Evolutionary conservation across 768 basidiomycete genomes (phyloP), one percentile per base, ranked within the genome.

Genomic region (Macrolepiota fuliginosa): DNA sequence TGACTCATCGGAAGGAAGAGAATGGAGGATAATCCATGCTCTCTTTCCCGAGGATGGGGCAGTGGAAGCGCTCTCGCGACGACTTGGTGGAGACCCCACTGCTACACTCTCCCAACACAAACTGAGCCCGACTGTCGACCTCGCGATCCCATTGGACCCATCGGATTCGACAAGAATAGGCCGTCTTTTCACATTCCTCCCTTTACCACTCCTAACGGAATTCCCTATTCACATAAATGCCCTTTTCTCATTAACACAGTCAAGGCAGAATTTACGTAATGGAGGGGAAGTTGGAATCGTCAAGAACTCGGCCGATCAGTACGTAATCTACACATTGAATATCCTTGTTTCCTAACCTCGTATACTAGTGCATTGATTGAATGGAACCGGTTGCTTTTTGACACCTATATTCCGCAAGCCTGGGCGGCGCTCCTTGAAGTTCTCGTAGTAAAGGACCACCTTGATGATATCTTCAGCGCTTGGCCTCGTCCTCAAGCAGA

Each of bases 341-440:
- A n/a, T 49, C n/a, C 50, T 22, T 10, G 1, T 57, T 7, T 51
- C 25, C 40, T 22, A n/a, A 46, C 9, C 35, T 9, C 39, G n/a
- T 52, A 35, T 47, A 52, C 27, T 59, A 84, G 83, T 32, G 68
- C 79, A 7, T 68, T 79, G 5, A 71, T 80, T 1, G 74, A 76
- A 64, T 85, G 83, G 83, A 85, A 85, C 59, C 67, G 66, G 15
- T 64, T 79, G 6, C 64, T 84, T 0, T 83, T 83, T 59, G 69
- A 77, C 4, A 63, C 67, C 1, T 79, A 78, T 58, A 75, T 83
- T 15, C 82, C 83, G 0, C 65, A 68, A 11, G 74, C 78, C 4
- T 83, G 81, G 82, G 69, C 69, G 15, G 57, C 54, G 0, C 65
- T 82, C 0, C 65, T 83, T 0, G 68, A 69, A 22, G 62, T 70